Evolutionary conservation across 2,329 filamentous ascomycete species (phyloP), one percentile per base, ranked within the genome.

Genomic region (Hymenoscyphus fructigenus): DNA sequence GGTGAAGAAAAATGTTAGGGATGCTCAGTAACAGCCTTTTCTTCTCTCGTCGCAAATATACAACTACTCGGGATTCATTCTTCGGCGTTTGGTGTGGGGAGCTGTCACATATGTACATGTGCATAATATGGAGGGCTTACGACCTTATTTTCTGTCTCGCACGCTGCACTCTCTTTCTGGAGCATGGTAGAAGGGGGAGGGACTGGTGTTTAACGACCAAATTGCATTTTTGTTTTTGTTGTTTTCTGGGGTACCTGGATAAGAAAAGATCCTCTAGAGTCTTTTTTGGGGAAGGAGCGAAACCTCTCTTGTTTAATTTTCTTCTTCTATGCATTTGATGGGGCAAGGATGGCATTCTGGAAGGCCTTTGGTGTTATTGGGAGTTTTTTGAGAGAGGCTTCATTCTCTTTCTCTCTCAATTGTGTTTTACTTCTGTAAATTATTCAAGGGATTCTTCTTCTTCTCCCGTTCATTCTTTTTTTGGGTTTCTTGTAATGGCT

Each of bases 1-100:
- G 61, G 83, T 91, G 60, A 88, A 90, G 78, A 78, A 84, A 66
- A 87, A 84, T 68, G 82, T 88, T 15, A 62, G 53, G 38, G 29
- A 38, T 56, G 53, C 53, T 29, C 34, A 56, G 12, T 56, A 57
- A 38, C 4, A 26, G 26, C n/a, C 3, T 14, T 14, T 23, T 53
- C 20, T 10, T 26, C 44, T 50, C 7, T 53, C 20, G 20, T 23
- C 20, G 23, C 20, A 26, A 5, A 53, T 12, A 14, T 53, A 23
- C 47, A 53, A 53, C 12, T 12, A 50, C n/a, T 53, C 47, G 47
- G 47, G 47, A 53, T 53, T 38, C 36, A 26, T n/a, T 55, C n/a
- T 28, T 41, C 15, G 60, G 60, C 47, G 60, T 62, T 62, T 20
- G n/a, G 29, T 23, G 14, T 50, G 32, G 20, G 20, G 14, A 9